Conservation (phyloP, 1,139 yeast genomes). For the Eremothecium cymbalariae region DNA sequence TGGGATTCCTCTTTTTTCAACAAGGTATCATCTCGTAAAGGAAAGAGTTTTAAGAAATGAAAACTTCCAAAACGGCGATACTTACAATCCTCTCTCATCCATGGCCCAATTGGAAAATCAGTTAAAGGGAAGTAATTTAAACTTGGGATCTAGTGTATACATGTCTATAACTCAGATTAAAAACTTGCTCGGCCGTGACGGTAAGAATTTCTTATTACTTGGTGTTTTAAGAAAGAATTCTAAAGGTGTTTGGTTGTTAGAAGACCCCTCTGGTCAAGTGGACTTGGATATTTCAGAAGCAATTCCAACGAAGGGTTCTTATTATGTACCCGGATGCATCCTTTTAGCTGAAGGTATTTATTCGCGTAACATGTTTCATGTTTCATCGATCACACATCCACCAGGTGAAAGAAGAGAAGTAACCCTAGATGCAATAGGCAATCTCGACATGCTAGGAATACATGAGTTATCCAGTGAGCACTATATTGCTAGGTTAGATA, state of each 20-base stretch:
- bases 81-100: conserved; percentile 33
- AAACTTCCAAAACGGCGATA: conserved; percentile 38
- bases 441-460: conserved; percentile 73
- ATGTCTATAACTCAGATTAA: conserved; percentile 68
- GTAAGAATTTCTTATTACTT: conserved; percentile 63
- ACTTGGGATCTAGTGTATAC: conserved; percentile 21
- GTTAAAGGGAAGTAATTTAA: conserved; percentile 15
- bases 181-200: conserved; percentile 78
- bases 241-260: conserved; percentile 64
- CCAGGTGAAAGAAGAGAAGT: conserved; percentile 69
- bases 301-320: conserved; percentile 57
- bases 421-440: conserved; percentile 65
- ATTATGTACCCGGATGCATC: conserved; percentile 71
- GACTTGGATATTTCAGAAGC: conserved; percentile 63
- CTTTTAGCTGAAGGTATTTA: conserved; percentile 74
- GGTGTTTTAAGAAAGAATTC: conserved; percentile 63
- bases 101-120: conserved; percentile 22
- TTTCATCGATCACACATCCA: conserved; percentile 75
- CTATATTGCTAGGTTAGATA: conserved; percentile 49
- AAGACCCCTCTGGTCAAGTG: conserved; percentile 75
- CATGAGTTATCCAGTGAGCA: conserved; percentile 33
- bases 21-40: conserved; percentile 51
- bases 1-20: conserved; percentile 35
- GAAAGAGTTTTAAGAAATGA: conserved; percentile 75
- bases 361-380: conserved; percentile 59